phyloP scores from a whole-genome alignment of 441 rosid species.

The Kokia cookei region DNA sequence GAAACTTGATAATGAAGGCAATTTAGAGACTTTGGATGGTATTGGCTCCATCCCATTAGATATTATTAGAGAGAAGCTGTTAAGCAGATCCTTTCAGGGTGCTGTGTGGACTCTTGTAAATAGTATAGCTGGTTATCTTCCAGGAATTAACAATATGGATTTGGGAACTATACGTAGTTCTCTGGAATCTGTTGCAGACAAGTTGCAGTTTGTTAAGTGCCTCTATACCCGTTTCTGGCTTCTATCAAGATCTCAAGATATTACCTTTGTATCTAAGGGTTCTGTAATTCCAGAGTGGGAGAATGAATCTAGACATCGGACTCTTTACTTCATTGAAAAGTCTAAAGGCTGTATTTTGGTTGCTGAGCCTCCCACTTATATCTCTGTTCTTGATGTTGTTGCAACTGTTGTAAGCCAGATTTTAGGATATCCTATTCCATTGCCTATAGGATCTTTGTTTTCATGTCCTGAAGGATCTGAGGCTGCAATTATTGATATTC shows the following conservation, averaged over 20 bases:
- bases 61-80: constrained; percentile 12
- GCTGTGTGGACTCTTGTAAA: constrained; percentile 66
- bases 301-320: constrained; percentile 50
- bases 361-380: constrained; percentile 80
- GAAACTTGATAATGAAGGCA: constrained; percentile 67
- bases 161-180: constrained; percentile 43
- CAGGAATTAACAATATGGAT: constrained; percentile 30
- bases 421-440: constrained; percentile 63
- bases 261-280: constrained; percentile 54
- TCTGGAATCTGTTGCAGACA: constrained; percentile 56
- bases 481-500: constrained; percentile 44
- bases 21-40: constrained; percentile 45
- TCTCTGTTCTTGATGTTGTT: constrained; percentile 71
- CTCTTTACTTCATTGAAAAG: constrained; percentile 61
- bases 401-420: constrained; percentile 81
- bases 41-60: constrained; percentile 60
- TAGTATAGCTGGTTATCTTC: constrained; percentile 27
- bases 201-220: constrained; percentile 69
- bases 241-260: constrained; percentile 59
- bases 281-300: constrained; percentile 71
- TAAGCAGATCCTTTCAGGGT: constrained; percentile 59
- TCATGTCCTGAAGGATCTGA: constrained; percentile 83
- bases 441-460: constrained; percentile 79
- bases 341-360: constrained; percentile 56
- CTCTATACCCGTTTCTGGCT: constrained; percentile 77